Evolutionary conservation across 192 early-diverging fungal species (phyloP).

Genomic region (Funneliformis geosporum): DNA sequence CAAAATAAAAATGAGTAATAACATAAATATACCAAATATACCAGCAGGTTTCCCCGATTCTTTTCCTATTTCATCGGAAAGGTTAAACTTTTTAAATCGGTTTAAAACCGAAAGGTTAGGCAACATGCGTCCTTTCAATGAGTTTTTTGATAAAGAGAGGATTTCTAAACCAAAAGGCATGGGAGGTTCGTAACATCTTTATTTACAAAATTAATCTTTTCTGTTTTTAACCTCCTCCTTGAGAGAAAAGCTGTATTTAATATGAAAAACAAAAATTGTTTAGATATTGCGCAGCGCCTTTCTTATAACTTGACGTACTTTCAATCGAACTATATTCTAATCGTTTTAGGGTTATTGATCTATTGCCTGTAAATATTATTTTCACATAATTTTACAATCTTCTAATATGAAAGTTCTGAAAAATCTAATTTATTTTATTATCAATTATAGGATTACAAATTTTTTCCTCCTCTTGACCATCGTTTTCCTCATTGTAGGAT

Average conservation of each 20-base stretch:
- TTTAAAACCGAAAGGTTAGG: conserved; percentile 46
- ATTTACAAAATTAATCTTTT: not conserved
- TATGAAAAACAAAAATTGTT: not conserved
- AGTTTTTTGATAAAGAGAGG: conserved; percentile 62
- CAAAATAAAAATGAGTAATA: conserved; percentile 1
- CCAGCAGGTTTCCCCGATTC: not conserved
- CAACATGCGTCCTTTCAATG: conserved; percentile 48
- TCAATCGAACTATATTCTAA: conserved; percentile 61
- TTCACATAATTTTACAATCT: too few species aligned
- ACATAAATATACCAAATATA: not conserved
- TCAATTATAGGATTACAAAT: conserved; percentile 50
- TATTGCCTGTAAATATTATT: conserved; percentile 54
- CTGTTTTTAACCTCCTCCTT: too few species aligned
- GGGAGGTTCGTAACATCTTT: conserved; percentile 34
- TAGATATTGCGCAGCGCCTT: conserved; percentile 44
- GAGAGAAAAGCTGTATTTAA: too few species aligned
- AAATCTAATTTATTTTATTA: not conserved
- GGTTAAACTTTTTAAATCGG: too few species aligned
- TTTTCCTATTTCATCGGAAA: conserved; percentile 23
- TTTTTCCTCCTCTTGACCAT: conserved; percentile 52
- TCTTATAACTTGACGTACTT: conserved; percentile 63
- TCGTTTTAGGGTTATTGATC: conserved; percentile 54
- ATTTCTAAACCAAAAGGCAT: conserved; percentile 49
- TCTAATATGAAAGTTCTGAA: not conserved
- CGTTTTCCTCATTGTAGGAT: conserved; percentile 49